Base-by-base conservation (phyloP, 192 early-diverging fungal genomes). In the Coemansia sp. region DNA sequence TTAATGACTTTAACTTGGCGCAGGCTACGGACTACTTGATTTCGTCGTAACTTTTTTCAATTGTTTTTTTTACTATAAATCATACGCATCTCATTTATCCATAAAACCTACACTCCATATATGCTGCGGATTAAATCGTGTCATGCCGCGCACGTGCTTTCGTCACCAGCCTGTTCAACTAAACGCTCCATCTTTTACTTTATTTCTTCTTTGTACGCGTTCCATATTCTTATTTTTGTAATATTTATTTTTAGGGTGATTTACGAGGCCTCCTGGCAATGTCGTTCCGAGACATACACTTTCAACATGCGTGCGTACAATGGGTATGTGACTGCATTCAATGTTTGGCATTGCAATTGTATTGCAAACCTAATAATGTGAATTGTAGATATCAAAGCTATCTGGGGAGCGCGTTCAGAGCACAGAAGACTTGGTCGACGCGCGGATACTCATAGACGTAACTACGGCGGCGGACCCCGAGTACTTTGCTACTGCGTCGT, bases 1-100 rank as follows among this genome's bases (percentile, higher is more conserved):
- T 83, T 42, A 83, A 83, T 25, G 81, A 83, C 58, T 83, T 78
- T 58, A 78, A 83, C 34, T 40, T 83, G 54, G 68, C 72, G 10
- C 81, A 78, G 52, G 81, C 81, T 2, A 78, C 72, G 0, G 81
- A 83, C 21, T 83, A 83, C 25, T 57, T 83, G 10, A 48, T 83
- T n/a, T 83, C 75, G 4, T 78, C 56, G 21, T 78, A 20, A 56
- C 20, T 44, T 21, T 21, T 14, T 54, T 66, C 47, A 23, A 36
- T 59, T 22, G 26, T 26, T 60, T 14, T 5, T 57, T 58, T 53
- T 37, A 31, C 3, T 54, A 15, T 42, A 31, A 28, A 28, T 10
- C 52, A 28, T 14, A 28, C 26, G 4, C 25, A 54, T 50, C 28
- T 31, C 31, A 31, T n/a, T n/a, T n/a, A n/a, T 4, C 25, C 25